Evolutionary conservation across 2,329 filamentous ascomycete genomes (phyloP).

Genomic region (Sphaerulina vaccinii): DNA sequence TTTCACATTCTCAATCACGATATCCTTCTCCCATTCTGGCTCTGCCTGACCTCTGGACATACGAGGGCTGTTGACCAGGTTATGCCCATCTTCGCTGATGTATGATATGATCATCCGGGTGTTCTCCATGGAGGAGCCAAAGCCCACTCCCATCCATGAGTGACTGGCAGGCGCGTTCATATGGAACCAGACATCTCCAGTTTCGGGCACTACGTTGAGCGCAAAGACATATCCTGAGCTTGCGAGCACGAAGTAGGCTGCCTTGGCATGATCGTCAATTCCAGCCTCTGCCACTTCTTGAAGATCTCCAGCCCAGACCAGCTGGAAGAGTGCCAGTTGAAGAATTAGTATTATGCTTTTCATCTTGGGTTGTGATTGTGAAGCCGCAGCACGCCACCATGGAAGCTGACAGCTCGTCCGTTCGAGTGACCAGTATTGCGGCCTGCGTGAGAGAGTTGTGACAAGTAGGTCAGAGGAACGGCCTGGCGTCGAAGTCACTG

Average conservation of each 20-base stretch:
- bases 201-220: slow-evolving; percentile 30
- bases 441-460: neutral
- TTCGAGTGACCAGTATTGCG: neutral
- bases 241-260: slow-evolving; percentile 29
- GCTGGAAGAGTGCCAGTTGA: slow-evolving; percentile 17
- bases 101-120: slow-evolving; percentile 49
- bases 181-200: slow-evolving; percentile 35
- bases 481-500: neutral
- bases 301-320: slow-evolving; percentile 20
- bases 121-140: slow-evolving; percentile 45
- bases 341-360: slow-evolving; percentile 12
- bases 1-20: slow-evolving; percentile 35
- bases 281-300: slow-evolving; percentile 17
- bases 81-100: slow-evolving; percentile 35
- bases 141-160: slow-evolving; percentile 47
- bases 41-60: slow-evolving; percentile 38
- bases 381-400: slow-evolving; percentile 12
- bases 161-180: slow-evolving; percentile 37
- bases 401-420: slow-evolving; percentile 1
- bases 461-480: neutral
- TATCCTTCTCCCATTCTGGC: slow-evolving; percentile 35
- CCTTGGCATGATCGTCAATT: slow-evolving; percentile 28
- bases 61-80: slow-evolving; percentile 41
- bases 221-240: slow-evolving; percentile 30
- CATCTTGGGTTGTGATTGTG: slow-evolving; percentile 13